Conservation (phyloP, 805 yeast species). For the Saccharomycopsis lassenensis region DNA sequence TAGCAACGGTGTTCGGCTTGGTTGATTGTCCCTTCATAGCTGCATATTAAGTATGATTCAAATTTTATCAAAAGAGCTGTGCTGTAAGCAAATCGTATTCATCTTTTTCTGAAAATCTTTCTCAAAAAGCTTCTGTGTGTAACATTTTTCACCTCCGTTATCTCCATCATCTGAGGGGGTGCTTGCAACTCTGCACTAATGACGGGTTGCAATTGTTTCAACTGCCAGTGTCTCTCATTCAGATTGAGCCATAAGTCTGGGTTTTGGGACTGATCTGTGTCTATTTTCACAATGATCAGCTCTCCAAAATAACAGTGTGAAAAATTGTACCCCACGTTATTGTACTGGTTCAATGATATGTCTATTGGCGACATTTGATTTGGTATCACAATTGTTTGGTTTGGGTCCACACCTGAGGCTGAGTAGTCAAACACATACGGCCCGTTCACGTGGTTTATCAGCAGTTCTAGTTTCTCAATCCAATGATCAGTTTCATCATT, state of each 20-base stretch:
- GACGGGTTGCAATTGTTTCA: too few relatives aligned
- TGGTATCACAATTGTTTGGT: constrained; percentile 8
- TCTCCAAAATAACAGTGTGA: constrained; percentile 11
- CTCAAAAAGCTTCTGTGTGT: too few relatives aligned
- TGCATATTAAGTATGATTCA: not conserved
- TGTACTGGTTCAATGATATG: constrained; percentile 11
- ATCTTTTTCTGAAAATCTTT: too few relatives aligned
- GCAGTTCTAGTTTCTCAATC: constrained; percentile 27
- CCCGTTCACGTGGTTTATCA: constrained; percentile 25
- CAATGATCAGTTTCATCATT: constrained; percentile 31
- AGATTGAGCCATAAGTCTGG: too few relatives aligned
- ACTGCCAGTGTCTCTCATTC: too few relatives aligned
- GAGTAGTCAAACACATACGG: constrained; percentile 24
- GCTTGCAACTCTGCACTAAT: too few relatives aligned
- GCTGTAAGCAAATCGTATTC: not conserved
- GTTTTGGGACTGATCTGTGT: too few relatives aligned
- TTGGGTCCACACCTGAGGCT: not conserved
- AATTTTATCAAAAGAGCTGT: too few relatives aligned
- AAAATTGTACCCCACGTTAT: constrained; percentile 11
- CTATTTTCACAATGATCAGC: too few relatives aligned
- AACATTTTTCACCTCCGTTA: too few relatives aligned
- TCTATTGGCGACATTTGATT: constrained; percentile 17
- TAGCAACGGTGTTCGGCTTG: constrained; percentile 25
- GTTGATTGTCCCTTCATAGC: not conserved
- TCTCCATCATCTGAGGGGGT: too few relatives aligned